Conservation (phyloP, 345 rosid genomes). For the Tarenaya hassleriana region DNA sequence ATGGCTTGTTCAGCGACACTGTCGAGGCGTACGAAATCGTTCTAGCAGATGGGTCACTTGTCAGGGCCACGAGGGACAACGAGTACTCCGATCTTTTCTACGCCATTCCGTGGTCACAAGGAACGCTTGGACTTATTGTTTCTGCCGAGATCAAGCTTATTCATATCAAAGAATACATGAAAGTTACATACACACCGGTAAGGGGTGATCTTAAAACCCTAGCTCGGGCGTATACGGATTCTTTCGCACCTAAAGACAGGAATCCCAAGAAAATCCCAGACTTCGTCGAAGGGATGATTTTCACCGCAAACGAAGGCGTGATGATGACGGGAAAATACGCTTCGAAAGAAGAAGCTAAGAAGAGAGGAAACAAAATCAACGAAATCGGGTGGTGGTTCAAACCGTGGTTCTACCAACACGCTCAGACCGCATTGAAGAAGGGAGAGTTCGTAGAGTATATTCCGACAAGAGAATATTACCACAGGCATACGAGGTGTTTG, state of each 20-base stretch:
- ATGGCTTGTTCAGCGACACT: constrained; percentile 80
- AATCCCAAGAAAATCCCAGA: constrained; percentile 76
- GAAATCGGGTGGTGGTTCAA: constrained; percentile 90
- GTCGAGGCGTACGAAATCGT: constrained; percentile 85
- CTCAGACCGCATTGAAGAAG: constrained; percentile 57
- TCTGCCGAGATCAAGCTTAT: constrained; percentile 87
- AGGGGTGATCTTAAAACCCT: constrained; percentile 52
- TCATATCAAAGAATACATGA: constrained; percentile 78
- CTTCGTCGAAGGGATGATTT: constrained; percentile 81
- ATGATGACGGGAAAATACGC: constrained; percentile 87
- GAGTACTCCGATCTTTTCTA: constrained; percentile 81
- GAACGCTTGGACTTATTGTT: constrained; percentile 80
- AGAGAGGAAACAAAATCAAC: constrained; percentile 73
- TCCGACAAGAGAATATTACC: constrained; percentile 83
- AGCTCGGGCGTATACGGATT: constrained; percentile 68
- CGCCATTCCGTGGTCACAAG: constrained; percentile 95
- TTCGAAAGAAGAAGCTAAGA: constrained; percentile 74
- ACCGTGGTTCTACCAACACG: constrained; percentile 92
- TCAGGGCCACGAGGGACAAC: constrained; percentile 83
- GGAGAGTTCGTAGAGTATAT: constrained; percentile 90
- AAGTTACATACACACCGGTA: constrained; percentile 66
- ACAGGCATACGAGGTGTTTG: constrained; percentile 85
- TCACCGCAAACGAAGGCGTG: constrained; percentile 56
- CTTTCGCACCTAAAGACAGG: constrained; percentile 78
- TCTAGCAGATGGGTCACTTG: constrained; percentile 66